Base-by-base conservation (phyloP, 2,329 filamentous ascomycete species). In the Cercospora brassicicola region DNA sequence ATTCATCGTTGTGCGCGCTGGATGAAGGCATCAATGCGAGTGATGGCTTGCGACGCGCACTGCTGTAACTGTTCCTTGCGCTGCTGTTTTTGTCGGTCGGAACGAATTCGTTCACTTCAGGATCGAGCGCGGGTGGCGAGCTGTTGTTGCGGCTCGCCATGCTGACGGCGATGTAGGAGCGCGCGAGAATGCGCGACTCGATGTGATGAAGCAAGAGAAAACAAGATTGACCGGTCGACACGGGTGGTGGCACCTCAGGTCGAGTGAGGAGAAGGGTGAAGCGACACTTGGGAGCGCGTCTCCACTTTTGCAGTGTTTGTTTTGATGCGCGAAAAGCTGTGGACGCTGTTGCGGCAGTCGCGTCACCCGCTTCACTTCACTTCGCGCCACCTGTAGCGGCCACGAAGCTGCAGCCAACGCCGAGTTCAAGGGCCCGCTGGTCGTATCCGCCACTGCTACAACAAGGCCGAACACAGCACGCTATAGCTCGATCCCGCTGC, bases 51-150 rank as follows among this genome's bases (percentile, higher is more conserved):
- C 53, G 53, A 15, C 33, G 39, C 26, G 36, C 59, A 45, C 26
- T 60, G 28, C n/a, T 60, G 53, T 26, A 31, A 42, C 26, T 11
- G 26, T 28, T 51, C 23, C 20, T 30, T 18, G 28, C 48, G 15
- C 30, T 51, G 18, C 48, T 57, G 4, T 53, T 51, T 20, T 51
- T 39, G 23, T 61, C n/a, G 9, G 39, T 69, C 28, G 65, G 60
- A 20, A 53, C 57, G 65, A 67, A 61, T 7, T 61, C 61, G 20
- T 45, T 64, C 7, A 57, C 65, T 56, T 64, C 45, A 11, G 64
- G 61, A 33, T 69, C 64, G 30, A 67, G 62, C 11, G 56, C 15
- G 42, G 20, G 53, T 13, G 51, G 28, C 57, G 56, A 42, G 23
- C 39, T 13, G 31, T 42, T 31, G 42, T 39, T 42, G 64, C 20